These are phyloP conservation scores for Geotrichum carabidarum DNA, from an alignment of 1,139 yeast species.

Conservation along the genomic window DNA sequence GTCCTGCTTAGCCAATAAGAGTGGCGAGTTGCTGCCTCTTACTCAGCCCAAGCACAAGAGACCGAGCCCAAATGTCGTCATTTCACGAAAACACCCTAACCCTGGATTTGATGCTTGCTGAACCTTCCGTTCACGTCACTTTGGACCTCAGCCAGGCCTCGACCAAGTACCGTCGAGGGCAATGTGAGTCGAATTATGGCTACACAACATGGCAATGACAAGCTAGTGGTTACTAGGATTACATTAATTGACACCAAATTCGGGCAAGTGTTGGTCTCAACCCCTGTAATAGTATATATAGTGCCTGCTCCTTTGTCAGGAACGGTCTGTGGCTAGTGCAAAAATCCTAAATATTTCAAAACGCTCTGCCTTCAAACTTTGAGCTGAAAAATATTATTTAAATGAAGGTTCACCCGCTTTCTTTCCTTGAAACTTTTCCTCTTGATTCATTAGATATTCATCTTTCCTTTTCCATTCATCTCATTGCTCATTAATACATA, in stretches of 20 bases:
- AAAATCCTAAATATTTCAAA: not conserved
- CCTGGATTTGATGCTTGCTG: not conserved
- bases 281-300: no score
- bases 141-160: no score
- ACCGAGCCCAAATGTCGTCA: constrained; percentile 9
- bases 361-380: no score
- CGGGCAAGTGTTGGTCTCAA: no score
- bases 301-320: no score
- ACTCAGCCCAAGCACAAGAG: not conserved
- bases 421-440: not conserved
- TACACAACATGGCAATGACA: no score
- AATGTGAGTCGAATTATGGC: no score
- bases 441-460: not conserved
- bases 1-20: not conserved
- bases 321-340: not conserved
- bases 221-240: no score
- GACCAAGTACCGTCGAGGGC: no score
- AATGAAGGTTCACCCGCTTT: not conserved
- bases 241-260: no score
- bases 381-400: not conserved
- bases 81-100: constrained; percentile 9
- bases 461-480: not conserved
- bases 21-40: constrained; percentile 1
- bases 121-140: no score
- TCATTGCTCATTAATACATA: not conserved